Conservation (phyloP, 768 basidiomycete species). For the Pulveroboletus sp. region DNA sequence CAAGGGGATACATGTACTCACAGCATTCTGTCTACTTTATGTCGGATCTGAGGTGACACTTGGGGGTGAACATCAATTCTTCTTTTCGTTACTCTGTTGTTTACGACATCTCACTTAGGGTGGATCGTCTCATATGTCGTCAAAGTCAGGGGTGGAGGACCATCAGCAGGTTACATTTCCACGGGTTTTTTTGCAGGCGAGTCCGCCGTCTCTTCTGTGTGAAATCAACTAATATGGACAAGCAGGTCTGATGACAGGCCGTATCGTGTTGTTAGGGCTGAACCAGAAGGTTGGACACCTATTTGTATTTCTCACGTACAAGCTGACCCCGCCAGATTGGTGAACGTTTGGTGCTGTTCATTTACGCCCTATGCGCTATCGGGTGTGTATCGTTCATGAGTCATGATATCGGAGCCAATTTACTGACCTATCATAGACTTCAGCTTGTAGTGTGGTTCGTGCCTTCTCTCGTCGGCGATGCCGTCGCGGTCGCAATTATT, state of each 20-base stretch:
- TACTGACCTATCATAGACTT: conserved; percentile 36
- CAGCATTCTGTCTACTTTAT: conserved; percentile 44
- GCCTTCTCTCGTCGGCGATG: conserved; percentile 51
- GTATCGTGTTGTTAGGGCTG: conserved; percentile 25
- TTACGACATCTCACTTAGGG: conserved; percentile 31
- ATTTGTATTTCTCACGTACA: background rate
- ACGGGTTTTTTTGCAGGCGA: conserved; percentile 37
- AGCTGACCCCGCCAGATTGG: conserved; percentile 25
- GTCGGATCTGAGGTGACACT: conserved; percentile 53
- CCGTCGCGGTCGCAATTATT: conserved; percentile 53
- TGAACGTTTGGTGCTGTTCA: conserved; percentile 27
- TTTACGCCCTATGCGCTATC: conserved; percentile 31
- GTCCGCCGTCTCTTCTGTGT: background rate
- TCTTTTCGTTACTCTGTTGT: background rate
- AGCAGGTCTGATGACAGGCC: conserved; percentile 28
- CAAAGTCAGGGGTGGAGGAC: conserved; percentile 40
- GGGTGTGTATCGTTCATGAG: conserved; percentile 17
- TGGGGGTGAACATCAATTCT: conserved; percentile 32
- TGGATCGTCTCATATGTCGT: conserved; percentile 67
- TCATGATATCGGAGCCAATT: background rate
- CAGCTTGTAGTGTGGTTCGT: conserved; percentile 60
- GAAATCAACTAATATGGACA: background rate
- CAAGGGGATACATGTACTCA: conserved; percentile 42
- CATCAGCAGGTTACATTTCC: conserved; percentile 46
- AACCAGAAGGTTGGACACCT: conserved; percentile 21